These are phyloP conservation scores for Dinochytrium kinnereticum DNA, from an alignment of 371 early-diverging fungal genomes.

Conservation along the genomic window DNA sequence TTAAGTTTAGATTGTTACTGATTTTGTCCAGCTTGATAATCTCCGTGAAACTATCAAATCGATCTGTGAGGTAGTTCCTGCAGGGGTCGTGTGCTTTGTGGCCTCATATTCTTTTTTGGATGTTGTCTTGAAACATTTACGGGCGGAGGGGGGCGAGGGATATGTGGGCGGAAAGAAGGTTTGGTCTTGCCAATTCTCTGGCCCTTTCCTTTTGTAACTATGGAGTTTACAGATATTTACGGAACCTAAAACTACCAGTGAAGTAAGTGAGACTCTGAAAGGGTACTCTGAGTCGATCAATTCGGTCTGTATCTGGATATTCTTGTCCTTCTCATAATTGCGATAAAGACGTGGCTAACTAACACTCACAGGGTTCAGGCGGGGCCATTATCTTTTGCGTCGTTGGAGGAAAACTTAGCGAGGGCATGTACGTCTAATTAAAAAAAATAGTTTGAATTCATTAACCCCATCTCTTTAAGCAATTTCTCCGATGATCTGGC, in stretches of 20 bases:
- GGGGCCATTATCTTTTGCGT: conserved; percentile 94
- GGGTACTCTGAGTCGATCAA: neutral
- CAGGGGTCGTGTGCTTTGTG: conserved; percentile 94
- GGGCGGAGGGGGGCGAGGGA: neutral
- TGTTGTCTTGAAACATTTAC: conserved; percentile 44
- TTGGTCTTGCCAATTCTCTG: neutral
- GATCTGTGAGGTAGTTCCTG: conserved; percentile 84
- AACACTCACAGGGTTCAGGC: neutral
- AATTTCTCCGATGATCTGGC: conserved; percentile 81
- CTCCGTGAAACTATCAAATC: neutral
- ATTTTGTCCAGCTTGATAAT: neutral
- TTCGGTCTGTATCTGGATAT: no score
- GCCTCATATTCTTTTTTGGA: conserved; percentile 90
- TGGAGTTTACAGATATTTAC: neutral
- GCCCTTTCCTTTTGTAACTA: neutral
- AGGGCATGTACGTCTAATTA: conserved; percentile 79
- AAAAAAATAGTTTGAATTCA: neutral
- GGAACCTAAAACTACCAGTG: neutral
- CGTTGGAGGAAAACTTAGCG: conserved; percentile 96
- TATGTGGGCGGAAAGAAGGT: neutral
- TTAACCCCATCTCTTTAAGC: conserved; percentile 3
- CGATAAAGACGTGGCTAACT: neutral
- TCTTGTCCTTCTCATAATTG: no score
- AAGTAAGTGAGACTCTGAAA: neutral
- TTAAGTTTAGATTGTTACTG: conserved; percentile 10